Conservation (phyloP, 1,284 basidiomycete genomes). For the Irpex rosettiformis region DNA sequence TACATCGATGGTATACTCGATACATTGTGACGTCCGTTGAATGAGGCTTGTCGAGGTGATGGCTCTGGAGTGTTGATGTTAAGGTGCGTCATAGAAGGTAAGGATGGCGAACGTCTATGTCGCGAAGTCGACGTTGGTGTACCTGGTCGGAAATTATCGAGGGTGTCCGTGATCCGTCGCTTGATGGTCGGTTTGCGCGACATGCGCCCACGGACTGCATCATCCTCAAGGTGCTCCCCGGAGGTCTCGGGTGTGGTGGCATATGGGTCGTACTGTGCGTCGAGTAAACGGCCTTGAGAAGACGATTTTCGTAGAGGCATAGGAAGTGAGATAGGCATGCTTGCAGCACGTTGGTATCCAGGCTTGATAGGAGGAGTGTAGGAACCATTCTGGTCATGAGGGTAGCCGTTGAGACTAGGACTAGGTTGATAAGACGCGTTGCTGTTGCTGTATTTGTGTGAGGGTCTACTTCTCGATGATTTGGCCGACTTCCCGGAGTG, state of each 20-base stretch:
- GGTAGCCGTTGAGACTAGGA: neutral
- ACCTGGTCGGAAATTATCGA: slow-evolving; percentile 25
- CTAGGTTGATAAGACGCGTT: slow-evolving; percentile 8
- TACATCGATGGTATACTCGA: slow-evolving; percentile 46
- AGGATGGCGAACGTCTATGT: slow-evolving; percentile 26
- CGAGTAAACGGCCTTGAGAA: slow-evolving; percentile 32
- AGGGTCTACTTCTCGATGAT: slow-evolving; percentile 17
- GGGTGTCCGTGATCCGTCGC: slow-evolving; percentile 43
- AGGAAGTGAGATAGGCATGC: slow-evolving; percentile 36
- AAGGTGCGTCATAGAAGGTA: slow-evolving; percentile 17
- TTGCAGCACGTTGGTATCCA: slow-evolving; percentile 38
- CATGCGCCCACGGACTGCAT: slow-evolving; percentile 38
- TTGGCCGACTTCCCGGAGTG: slow-evolving; percentile 37
- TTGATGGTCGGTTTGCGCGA: slow-evolving; percentile 44
- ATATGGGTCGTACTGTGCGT: slow-evolving; percentile 8
- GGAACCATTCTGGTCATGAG: neutral
- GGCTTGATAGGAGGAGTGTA: slow-evolving; percentile 2
- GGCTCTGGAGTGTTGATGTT: slow-evolving; percentile 16
- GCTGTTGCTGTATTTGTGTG: slow-evolving; percentile 21
- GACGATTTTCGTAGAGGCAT: slow-evolving; percentile 31
- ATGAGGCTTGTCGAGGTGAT: slow-evolving; percentile 20
- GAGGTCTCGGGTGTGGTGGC: neutral
- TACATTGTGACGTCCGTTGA: slow-evolving; percentile 24
- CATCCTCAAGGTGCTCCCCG: slow-evolving; percentile 19
- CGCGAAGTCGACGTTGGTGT: slow-evolving; percentile 20